phyloP scores from a whole-genome alignment of 2,329 filamentous ascomycete genomes.

The Pseudocercospora musae region DNA sequence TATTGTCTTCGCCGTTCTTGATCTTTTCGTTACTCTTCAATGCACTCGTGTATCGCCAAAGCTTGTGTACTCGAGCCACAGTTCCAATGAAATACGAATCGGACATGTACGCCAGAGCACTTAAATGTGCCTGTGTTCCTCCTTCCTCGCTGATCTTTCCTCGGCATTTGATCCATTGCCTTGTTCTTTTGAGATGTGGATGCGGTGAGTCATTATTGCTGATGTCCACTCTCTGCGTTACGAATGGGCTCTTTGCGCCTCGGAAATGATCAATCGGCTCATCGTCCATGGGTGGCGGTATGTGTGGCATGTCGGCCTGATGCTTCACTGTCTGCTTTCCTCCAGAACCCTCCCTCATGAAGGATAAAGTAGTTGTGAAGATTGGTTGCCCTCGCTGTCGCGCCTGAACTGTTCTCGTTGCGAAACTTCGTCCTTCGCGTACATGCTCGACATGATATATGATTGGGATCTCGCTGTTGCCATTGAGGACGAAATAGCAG shows the following conservation, averaged over 20 bases:
- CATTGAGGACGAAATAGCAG: slow-evolving; percentile 96
- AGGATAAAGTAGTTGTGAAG: slow-evolving; percentile 93
- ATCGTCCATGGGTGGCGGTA: slow-evolving; percentile 40
- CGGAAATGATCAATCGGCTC: slow-evolving; percentile 35
- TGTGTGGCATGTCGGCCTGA: slow-evolving; percentile 53
- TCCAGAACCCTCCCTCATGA: slow-evolving; percentile 65
- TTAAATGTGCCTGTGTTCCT: slow-evolving; percentile 76
- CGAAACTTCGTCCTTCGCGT: slow-evolving; percentile 82
- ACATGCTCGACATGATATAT: slow-evolving; percentile 94
- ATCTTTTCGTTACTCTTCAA: slow-evolving; percentile 20
- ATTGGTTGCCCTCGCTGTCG: slow-evolving; percentile 83
- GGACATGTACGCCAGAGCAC: slow-evolving; percentile 80
- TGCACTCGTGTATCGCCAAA: slow-evolving; percentile 65
- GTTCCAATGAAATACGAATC: slow-evolving; percentile 94
- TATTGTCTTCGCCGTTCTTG: slow-evolving; percentile 12
- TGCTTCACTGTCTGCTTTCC: slow-evolving; percentile 62
- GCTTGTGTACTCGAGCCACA: slow-evolving; percentile 71
- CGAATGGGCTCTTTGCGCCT: slow-evolving; percentile 52
- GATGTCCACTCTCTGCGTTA: slow-evolving; percentile 56
- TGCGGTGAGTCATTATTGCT: slow-evolving; percentile 51
- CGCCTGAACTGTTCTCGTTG: slow-evolving; percentile 93
- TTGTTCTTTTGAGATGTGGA: slow-evolving; percentile 64
- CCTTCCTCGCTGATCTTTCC: slow-evolving; percentile 71
- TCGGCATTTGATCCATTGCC: slow-evolving; percentile 68
- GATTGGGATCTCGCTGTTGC: slow-evolving; percentile 78